Evolutionary conservation across 257 asterid species (phyloP).

Genomic region (Solanum tarapatanum): DNA sequence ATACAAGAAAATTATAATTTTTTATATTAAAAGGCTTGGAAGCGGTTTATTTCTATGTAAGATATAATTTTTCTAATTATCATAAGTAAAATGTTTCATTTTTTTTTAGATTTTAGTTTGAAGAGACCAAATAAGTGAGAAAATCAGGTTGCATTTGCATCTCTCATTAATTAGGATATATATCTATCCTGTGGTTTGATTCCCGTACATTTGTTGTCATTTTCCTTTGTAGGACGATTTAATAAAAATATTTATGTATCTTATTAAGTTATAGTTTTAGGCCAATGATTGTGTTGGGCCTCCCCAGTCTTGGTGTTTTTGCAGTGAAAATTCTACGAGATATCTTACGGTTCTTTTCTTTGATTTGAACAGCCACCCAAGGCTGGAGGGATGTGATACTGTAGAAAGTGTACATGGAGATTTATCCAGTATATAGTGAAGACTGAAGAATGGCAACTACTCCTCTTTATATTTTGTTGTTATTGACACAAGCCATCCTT

Average conservation of each 20-base stretch:
- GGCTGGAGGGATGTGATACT: slow-evolving; percentile 24
- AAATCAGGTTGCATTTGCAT: background rate
- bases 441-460: slow-evolving; percentile 2
- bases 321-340: background rate
- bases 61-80: background rate
- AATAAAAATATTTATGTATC: too few species aligned
- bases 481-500: background rate
- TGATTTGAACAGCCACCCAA: slow-evolving; percentile 32
- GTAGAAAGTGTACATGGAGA: slow-evolving; percentile 17
- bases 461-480: background rate
- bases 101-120: background rate
- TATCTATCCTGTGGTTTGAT: background rate
- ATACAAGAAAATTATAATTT: background rate
- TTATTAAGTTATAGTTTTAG: background rate
- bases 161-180: background rate
- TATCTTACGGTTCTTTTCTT: background rate
- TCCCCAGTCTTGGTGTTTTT: background rate
- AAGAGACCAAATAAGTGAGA: background rate
- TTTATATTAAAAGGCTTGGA: background rate
- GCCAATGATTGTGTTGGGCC: background rate
- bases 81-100: background rate
- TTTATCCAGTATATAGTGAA: slow-evolving; percentile 11
- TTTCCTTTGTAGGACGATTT: background rate
- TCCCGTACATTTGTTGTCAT: background rate
- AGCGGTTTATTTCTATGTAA: background rate